A percentile compares a stretch with the other conserved stretches of the same genome.
Evolutionary conservation across 805 yeast species (phyloP).

Genomic region (Kuraishia floccosa): DNA sequence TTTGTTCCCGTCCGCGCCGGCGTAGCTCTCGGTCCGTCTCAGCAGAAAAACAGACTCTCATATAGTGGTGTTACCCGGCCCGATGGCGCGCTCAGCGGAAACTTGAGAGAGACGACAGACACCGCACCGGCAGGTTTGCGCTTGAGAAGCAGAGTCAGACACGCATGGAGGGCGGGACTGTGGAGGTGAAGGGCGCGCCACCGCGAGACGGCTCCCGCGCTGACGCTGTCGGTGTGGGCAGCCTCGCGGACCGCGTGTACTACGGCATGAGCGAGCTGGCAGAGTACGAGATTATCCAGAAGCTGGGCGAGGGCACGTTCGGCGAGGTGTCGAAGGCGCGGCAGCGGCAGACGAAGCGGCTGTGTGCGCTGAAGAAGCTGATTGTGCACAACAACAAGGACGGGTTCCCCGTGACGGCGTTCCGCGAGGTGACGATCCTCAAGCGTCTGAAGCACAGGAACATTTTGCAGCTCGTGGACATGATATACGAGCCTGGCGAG

Average conservation of each 20-base stretch:
- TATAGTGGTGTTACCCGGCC: too few relatives aligned
- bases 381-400: constrained; percentile 69
- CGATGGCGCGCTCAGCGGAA: too few relatives aligned
- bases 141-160: too few relatives aligned
- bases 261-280: constrained; percentile 18
- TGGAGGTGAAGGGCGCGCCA: too few relatives aligned
- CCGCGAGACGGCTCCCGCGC: too few relatives aligned
- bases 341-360: constrained; percentile 34
- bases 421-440: constrained; percentile 80
- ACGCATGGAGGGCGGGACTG: too few relatives aligned
- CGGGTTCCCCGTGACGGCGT: constrained; percentile 89
- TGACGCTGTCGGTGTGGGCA: too few relatives aligned
- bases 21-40: too few relatives aligned
- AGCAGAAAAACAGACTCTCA: too few relatives aligned
- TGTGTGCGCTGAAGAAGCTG: constrained; percentile 84
- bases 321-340: constrained; percentile 74
- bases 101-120: too few relatives aligned
- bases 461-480: constrained; percentile 67
- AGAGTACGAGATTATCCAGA: constrained; percentile 21
- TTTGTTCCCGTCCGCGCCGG: too few relatives aligned
- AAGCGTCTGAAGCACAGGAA: constrained; percentile 60
- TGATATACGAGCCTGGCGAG: constrained; percentile 45
- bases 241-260: not conserved
- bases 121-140: too few relatives aligned
- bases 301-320: constrained; percentile 78